Evolutionary conservation across 331 rosid genomes (phyloP), one percentile per base, ranked within the genome.

Genomic region (Phaseolus coccineus): DNA sequence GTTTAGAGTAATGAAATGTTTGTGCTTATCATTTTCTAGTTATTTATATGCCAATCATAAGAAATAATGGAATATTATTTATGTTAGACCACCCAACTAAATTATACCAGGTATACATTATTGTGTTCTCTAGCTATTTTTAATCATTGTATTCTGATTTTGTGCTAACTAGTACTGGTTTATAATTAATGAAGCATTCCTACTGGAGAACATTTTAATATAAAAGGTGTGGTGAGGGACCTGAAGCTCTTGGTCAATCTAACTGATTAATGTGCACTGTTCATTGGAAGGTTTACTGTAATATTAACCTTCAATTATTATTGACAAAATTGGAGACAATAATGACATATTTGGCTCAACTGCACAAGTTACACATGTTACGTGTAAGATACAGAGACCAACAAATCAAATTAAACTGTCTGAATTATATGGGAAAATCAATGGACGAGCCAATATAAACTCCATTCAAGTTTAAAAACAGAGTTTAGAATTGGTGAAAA

Each of bases 281-380:
- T 37, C 10, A 25, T 11, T 51, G 13, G 10, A 53, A 2, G 48
- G 53, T 72, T 59, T 52, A 44, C 12, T 47, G 59, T 28, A 46
- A 69, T 69, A 69, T 27, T 47, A 48, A 48, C 15, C 59, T 6
- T 46, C 8, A 25, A 52, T 71, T 51, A 51, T 51, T 71, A 33
- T 33, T 51, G 64, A 11, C 53, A 33, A 51, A 33, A 31, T n/a
- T 33, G 50, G 56, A 71, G 27, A 8, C 59, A 33, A 31, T 2
- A 52, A 51, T 33, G 39, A 51, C 19, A 55, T 12, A 24, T 70
- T 65, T 66, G 53, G 42, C 53, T 66, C 52, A 22, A 24, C 19
- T 10, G 35, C 35, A 19, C 15, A 19, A 40, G 4, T 42, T 8
- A 71, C 47, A 16, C 19, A 7, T 47, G 15, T 71, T n/a, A 33